These are phyloP conservation scores for Suillus plorans DNA, from an alignment of 768 basidiomycete species.

Conservation along the genomic window DNA sequence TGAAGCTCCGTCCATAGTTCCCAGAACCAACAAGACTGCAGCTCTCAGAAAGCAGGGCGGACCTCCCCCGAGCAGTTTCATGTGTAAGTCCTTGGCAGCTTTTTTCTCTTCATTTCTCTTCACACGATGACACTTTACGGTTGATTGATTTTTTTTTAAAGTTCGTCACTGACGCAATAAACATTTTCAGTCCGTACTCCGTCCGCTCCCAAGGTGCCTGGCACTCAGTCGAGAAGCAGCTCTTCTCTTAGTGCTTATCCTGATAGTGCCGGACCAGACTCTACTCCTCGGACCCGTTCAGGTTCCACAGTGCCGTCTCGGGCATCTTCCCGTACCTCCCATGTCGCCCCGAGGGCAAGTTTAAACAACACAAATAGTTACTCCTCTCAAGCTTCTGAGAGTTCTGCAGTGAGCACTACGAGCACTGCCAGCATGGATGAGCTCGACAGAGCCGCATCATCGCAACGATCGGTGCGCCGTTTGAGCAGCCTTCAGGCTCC, in stretches of 20 bases:
- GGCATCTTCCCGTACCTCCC: constrained; percentile 42
- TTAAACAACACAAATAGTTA: constrained; percentile 13
- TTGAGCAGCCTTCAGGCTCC: constrained; percentile 60
- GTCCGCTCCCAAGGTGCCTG: constrained; percentile 41
- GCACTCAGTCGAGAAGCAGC: constrained; percentile 39
- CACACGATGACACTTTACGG: not conserved
- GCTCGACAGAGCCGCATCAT: constrained; percentile 14
- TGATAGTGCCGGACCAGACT: constrained; percentile 14
- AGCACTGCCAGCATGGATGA: constrained; percentile 22
- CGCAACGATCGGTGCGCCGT: constrained; percentile 41
- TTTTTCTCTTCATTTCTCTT: not conserved
- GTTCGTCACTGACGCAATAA: not conserved
- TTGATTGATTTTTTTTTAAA: constrained; percentile 6
- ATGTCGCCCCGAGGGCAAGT: constrained; percentile 20
- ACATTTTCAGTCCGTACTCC: constrained; percentile 45
- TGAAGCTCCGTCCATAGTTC: constrained; percentile 39
- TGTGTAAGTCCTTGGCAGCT: constrained; percentile 51
- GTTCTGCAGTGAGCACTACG: constrained; percentile 29
- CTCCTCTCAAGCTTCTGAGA: constrained; percentile 27
- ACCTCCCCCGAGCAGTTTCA: constrained; percentile 65
- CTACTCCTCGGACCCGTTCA: constrained; percentile 14
- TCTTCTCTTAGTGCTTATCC: constrained; percentile 36
- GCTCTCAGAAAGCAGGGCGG: constrained; percentile 43
- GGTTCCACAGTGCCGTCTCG: constrained; percentile 33
- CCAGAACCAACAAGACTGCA: constrained; percentile 46